Base-by-base conservation (phyloP, 192 early-diverging fungal genomes). In the Coemansia sp. region DNA sequence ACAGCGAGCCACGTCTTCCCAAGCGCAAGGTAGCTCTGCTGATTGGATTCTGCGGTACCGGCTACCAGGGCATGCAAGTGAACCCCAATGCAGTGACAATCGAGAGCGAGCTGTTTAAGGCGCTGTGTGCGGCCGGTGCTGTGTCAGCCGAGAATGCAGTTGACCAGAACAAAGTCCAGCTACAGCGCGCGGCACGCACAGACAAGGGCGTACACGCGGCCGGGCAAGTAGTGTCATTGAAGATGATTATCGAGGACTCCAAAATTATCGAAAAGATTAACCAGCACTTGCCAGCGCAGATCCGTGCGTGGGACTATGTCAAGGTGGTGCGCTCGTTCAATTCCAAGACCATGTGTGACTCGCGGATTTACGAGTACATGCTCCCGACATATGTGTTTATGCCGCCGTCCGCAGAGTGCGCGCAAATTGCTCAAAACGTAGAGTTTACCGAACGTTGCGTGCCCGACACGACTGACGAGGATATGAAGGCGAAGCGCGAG, bases 121-220 rank as follows among this genome's bases (percentile, higher is more conserved):
- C 94, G 1, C 73, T 97, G 62, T 87, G 88, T 9, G 80, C 81
- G 7, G 85, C 91, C 5, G 92, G 91, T 21, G 93, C 91, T 0
- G 87, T 99, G 12, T 95, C 94, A 0, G 83, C 83, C 35, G 93
- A 92, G 17, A 99, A 99, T 60, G 85, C 92, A 1, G 85, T 87
- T 25, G 91, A 93, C 67, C 91, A 87, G 59, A 86, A 85, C 63
- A 92, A 92, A 75, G 86, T 94, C 58, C 79, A 88, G 54, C 88
- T 97, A 64, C 88, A 88, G 84, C 83, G 97, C 59, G 89, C 94
- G 8, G 97, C 97, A 9, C 86, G 97, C 31, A 99, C 97, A 1
- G 97, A 99, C 69, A 98, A 98, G 75, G 97, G 97, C 26, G 97
- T 99, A 4, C 96, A 98, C 70, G 95, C 97, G 19, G 93, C 92